Base-by-base conservation (phyloP, 2,329 filamentous ascomycete genomes). In the Colletotrichum brevisporum region DNA sequence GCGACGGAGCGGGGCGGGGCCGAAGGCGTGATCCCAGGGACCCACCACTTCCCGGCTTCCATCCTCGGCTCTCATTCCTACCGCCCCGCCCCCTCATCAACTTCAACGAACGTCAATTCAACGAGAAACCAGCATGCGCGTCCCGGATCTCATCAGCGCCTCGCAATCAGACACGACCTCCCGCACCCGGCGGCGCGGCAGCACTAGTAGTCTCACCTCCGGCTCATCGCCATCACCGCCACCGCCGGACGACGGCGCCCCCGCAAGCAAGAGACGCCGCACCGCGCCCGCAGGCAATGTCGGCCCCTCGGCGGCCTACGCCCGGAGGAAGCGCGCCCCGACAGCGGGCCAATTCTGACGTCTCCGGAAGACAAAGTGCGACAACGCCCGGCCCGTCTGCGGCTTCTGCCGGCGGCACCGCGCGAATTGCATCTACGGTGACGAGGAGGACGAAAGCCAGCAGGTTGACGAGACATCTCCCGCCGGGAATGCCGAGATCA, bases 301-400 rank as follows among this genome's bases (percentile, higher is more conserved):
- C 15, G 16, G 5, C 2, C 13, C 41, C 1, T 15, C 41, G 5
- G 16, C 41, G 4, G 3, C 54, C 18, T 51, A 43, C 13, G 15
- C 67, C 0, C 45, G 57, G 2, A 58, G 67, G 15, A 70, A 70
- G 41, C 67, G 67, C 16, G 53, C 67, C 16, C 53, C 53, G 1
- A 65, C 56, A 18, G 67, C 67, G 4, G 67, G 67, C 51, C 41
- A 66, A 10, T 66, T 69, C n/a, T 69, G 62, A 16, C 62, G 67
- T 24, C 45, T 70, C 3, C 63, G 63, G 36, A 70, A 70, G 13
- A 67, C 67, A 10, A 62, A 64, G 15, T 57, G 43, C 53, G 61
- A 56, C 2, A 56, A 57, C 21, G 43, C 21, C 5, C 52, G 27
- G 15, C 52, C 57, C 13, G 16, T 52, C 4, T 73, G 69, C 63